A percentile compares a stretch with the other conserved stretches of the same genome.
phyloP scores from a whole-genome alignment of 2,329 filamentous ascomycete genomes.

The Pseudonectria foliicola region DNA sequence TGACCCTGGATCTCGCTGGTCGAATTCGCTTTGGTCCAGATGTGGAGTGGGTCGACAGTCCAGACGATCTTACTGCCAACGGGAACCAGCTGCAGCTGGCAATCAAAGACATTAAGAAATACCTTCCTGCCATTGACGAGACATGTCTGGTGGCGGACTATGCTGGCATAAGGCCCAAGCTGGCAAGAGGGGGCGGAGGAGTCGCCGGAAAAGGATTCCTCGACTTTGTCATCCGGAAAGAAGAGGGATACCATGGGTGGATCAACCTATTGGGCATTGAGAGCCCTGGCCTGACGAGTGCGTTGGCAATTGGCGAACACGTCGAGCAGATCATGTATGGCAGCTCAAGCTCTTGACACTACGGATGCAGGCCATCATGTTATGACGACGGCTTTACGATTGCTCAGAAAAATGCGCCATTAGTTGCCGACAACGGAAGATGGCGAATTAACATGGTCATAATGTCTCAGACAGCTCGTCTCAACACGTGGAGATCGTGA shows the following conservation, averaged over 20 bases:
- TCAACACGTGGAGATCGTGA: too few relatives aligned
- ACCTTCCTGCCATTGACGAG: conserved; percentile 67
- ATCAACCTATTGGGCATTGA: conserved; percentile 90
- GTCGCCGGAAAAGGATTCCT: conserved; percentile 62
- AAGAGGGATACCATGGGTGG: conserved; percentile 74
- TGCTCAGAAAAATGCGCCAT: not conserved
- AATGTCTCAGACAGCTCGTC: too few relatives aligned
- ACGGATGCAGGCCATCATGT: too few relatives aligned
- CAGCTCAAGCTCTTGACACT: conserved; percentile 4
- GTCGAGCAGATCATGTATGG: conserved; percentile 50
- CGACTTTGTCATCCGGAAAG: conserved; percentile 75
- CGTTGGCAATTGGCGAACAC: conserved; percentile 75
- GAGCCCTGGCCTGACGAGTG: conserved; percentile 84
- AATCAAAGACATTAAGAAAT: conserved; percentile 66
- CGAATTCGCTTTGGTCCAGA: conserved; percentile 89
- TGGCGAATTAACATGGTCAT: too few relatives aligned
- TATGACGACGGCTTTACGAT: too few relatives aligned
- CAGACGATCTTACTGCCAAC: conserved; percentile 64
- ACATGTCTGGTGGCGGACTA: conserved; percentile 71
- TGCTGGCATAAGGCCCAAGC: conserved; percentile 84
- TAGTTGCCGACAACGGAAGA: too few relatives aligned
- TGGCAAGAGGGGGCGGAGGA: conserved; percentile 54
- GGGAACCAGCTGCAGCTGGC: conserved; percentile 57
- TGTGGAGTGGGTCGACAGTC: conserved; percentile 79
- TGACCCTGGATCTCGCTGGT: conserved; percentile 82